These are phyloP conservation scores for Rhodotorula sp. DNA, from an alignment of 1,284 basidiomycete species.

Conservation along the genomic window DNA sequence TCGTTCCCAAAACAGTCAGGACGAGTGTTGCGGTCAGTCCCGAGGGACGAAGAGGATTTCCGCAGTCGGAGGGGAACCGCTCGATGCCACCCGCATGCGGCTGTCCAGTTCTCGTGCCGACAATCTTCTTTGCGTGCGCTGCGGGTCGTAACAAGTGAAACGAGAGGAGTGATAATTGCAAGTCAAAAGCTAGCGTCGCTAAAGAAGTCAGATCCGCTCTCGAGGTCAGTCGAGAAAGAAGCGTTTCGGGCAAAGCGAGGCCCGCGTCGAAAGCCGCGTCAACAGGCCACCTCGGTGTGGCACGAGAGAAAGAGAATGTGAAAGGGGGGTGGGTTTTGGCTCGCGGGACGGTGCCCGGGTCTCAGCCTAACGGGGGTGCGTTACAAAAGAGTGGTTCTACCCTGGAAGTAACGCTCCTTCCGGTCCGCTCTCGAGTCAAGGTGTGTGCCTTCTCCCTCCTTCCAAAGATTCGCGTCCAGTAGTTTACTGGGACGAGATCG, in stretches of 20 bases:
- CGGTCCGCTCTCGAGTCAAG: too few species aligned
- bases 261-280: background rate
- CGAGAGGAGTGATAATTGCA: background rate
- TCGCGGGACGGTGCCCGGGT: conserved; percentile 3
- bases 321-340: background rate
- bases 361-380: background rate
- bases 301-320: background rate
- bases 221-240: background rate
- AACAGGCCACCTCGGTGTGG: background rate
- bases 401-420: too few species aligned
- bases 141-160: too few species aligned
- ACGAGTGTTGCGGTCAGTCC: too few species aligned
- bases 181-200: background rate
- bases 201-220: background rate
- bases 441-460: background rate
- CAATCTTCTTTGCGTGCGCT: too few species aligned
- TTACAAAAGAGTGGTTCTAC: too few species aligned
- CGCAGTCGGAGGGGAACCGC: too few species aligned
- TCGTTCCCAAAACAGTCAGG: too few species aligned
- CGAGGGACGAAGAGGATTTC: too few species aligned
- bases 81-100: too few species aligned
- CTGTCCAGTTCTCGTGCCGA: too few species aligned
- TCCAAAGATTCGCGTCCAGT: background rate
- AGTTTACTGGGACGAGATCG: conserved; percentile 25
- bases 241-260: background rate